phyloP scores from a whole-genome alignment of 2,329 filamentous ascomycete genomes.

The Fusarium sp. region DNA sequence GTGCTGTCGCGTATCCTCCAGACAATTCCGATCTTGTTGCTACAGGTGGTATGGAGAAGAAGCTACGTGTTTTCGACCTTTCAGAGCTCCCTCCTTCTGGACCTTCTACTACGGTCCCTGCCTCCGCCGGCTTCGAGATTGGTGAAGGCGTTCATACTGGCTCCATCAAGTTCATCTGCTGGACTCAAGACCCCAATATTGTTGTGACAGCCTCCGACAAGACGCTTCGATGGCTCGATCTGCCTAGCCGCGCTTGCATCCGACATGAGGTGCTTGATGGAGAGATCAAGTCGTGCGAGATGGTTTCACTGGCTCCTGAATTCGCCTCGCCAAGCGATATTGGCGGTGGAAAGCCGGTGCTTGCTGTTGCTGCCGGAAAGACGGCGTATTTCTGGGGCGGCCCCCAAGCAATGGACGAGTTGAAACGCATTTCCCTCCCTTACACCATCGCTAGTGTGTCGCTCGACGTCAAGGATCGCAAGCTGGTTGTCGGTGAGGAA shows the following conservation, averaged over 20 bases:
- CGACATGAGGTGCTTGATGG: conserved; percentile 83
- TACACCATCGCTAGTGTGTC: conserved; percentile 93
- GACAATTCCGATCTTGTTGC: conserved; percentile 86
- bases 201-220: conserved; percentile 93
- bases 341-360: conserved; percentile 74
- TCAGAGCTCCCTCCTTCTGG: conserved; percentile 64
- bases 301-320: conserved; percentile 74
- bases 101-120: conserved; percentile 60
- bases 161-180: conserved; percentile 96
- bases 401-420: conserved; percentile 70
- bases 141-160: conserved; percentile 84
- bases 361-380: conserved; percentile 95
- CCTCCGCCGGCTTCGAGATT: conserved; percentile 83
- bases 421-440: conserved; percentile 83
- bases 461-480: conserved; percentile 81
- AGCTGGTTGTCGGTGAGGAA: conserved; percentile 89
- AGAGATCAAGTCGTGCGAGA: conserved; percentile 90
- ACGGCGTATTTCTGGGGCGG: conserved; percentile 93
- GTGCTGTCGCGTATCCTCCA: conserved; percentile 88
- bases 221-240: conserved; percentile 92
- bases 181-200: conserved; percentile 88
- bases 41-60: conserved; percentile 96
- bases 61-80: conserved; percentile 92
- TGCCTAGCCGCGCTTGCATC: conserved; percentile 79
- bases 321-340: conserved; percentile 70